Percentiles rank a stretch among this genome's conserved stretches.
phyloP scores from a whole-genome alignment of 2,329 filamentous ascomycete genomes.

The Phialemoniopsis sp. region DNA sequence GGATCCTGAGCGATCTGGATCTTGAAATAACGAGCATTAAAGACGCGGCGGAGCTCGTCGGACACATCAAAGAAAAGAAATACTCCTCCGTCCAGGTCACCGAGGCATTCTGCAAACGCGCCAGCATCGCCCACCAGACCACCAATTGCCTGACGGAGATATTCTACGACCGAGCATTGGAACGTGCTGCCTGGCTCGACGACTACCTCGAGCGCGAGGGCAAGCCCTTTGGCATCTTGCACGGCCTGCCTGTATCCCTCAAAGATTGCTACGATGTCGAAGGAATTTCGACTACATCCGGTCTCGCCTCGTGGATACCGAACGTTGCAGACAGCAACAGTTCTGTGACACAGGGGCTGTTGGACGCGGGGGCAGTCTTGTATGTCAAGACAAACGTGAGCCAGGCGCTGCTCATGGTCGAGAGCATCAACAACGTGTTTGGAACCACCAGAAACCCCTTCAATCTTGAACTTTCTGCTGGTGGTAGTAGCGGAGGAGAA shows the following conservation, averaged over 20 bases:
- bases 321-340: neutral
- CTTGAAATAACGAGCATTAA: neutral
- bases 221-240: slow-evolving; percentile 50
- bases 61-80: too few relatives aligned
- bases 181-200: slow-evolving; percentile 39
- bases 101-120: slow-evolving; percentile 1
- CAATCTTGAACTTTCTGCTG: slow-evolving; percentile 53
- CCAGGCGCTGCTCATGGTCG: slow-evolving; percentile 47
- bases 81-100: neutral
- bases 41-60: too few relatives aligned
- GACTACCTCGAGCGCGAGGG: slow-evolving; percentile 29
- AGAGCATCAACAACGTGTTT: slow-evolving; percentile 58
- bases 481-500: slow-evolving; percentile 64
- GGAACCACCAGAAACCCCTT: slow-evolving; percentile 59
- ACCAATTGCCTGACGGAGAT: slow-evolving; percentile 41
- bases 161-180: slow-evolving; percentile 42
- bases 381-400: slow-evolving; percentile 70
- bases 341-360: slow-evolving; percentile 10
- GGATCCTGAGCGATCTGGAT: neutral
- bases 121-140: slow-evolving; percentile 11
- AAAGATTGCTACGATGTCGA: slow-evolving; percentile 59
- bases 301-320: neutral
- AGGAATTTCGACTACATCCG: slow-evolving; percentile 23
- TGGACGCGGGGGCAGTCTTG: slow-evolving; percentile 58
- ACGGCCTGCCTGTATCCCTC: slow-evolving; percentile 52